A percentile compares a stretch with the other conserved stretches of the same genome.
These are phyloP conservation scores for Rhytidhysteron rufulum DNA, from an alignment of 2,329 filamentous ascomycete species.

Conservation along the genomic window DNA sequence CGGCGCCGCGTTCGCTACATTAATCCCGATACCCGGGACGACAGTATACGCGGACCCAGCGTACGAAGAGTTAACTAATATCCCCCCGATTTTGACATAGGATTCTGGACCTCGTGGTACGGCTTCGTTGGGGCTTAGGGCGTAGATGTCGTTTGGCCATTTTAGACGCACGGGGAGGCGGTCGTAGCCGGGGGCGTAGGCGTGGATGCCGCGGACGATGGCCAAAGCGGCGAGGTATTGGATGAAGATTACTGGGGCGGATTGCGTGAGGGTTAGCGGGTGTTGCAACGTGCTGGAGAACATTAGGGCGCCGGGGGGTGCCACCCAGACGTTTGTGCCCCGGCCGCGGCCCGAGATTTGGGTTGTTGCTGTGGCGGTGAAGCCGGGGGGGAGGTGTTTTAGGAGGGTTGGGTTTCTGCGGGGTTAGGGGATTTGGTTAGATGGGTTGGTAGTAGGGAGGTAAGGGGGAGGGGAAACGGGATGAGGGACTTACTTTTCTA, in stretches of 20 bases:
- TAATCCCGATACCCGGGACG: constrained; percentile 78
- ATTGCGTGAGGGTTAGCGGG: constrained; percentile 64
- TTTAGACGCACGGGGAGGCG: constrained; percentile 80
- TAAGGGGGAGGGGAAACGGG: neutral
- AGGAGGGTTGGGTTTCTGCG: constrained; percentile 72
- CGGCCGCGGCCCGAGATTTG: constrained; percentile 86
- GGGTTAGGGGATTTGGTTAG: neutral
- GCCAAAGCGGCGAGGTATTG: constrained; percentile 91
- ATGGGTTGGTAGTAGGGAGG: constrained; percentile 1
- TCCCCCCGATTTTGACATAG: constrained; percentile 90
- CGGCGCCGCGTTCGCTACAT: constrained; percentile 76
- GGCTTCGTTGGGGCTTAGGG: constrained; percentile 6
- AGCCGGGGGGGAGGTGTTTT: constrained; percentile 73
- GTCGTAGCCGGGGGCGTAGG: constrained; percentile 72
- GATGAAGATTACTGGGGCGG: constrained; percentile 82
- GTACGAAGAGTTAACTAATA: constrained; percentile 86
- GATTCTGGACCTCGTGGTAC: constrained; percentile 46
- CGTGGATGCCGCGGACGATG: constrained; percentile 75
- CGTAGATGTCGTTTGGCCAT: constrained; percentile 90
- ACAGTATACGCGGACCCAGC: constrained; percentile 73
- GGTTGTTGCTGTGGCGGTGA: constrained; percentile 80
- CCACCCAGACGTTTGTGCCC: constrained; percentile 91
- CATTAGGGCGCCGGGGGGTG: constrained; percentile 78
- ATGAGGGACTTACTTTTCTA: constrained; percentile 66
- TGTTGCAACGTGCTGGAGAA: constrained; percentile 89